phyloP scores from a whole-genome alignment of 306 rosid species.

The Clitoria ternatea region DNA sequence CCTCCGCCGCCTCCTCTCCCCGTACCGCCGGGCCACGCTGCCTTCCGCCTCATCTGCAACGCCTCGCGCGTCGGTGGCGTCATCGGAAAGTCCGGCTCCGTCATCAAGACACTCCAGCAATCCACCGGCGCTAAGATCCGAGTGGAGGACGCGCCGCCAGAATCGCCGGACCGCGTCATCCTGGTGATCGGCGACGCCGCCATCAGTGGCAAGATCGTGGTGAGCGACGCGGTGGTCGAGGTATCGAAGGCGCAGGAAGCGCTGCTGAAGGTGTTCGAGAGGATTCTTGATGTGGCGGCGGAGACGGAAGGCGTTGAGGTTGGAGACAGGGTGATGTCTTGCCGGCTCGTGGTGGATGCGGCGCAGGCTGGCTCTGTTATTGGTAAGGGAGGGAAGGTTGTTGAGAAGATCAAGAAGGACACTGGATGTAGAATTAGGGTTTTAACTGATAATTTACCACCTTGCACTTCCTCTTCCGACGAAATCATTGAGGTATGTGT shows the following conservation, averaged over 20 bases:
- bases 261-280: constrained; percentile 74
- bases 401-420: constrained; percentile 85
- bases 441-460: constrained; percentile 59
- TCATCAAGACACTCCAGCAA: constrained; percentile 73
- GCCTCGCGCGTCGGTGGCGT: constrained; percentile 89
- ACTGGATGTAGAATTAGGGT: constrained; percentile 73
- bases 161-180: constrained; percentile 73
- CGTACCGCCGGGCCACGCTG: constrained; percentile 60
- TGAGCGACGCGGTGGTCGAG: constrained; percentile 34
- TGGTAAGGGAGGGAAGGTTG: constrained; percentile 92
- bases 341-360: constrained; percentile 64
- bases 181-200: constrained; percentile 43
- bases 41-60: constrained; percentile 89
- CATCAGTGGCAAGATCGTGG: constrained; percentile 19
- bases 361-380: constrained; percentile 76
- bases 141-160: constrained; percentile 60
- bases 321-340: constrained; percentile 61
- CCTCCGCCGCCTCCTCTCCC: constrained; percentile 40
- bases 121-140: constrained; percentile 88
- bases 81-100: constrained; percentile 78
- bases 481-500: constrained; percentile 81
- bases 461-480: constrained; percentile 55
- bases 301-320: constrained; percentile 63
- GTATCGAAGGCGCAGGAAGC: constrained; percentile 88
- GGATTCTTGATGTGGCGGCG: constrained; percentile 89